phyloP scores from a whole-genome alignment of 495 filamentous ascomycete species.

The Xylaria grammica region DNA sequence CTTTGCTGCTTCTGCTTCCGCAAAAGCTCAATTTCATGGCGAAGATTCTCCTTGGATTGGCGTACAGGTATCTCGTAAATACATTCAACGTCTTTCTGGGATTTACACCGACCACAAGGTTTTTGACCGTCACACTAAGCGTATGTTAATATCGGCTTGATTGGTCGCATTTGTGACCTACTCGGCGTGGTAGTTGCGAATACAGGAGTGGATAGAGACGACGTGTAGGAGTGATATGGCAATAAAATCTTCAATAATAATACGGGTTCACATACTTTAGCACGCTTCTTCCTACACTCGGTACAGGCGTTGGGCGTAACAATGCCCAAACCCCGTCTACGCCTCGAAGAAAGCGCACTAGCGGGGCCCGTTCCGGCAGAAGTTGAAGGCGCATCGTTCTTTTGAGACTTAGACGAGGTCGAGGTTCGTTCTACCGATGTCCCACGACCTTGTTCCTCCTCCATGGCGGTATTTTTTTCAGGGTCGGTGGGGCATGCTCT shows the following conservation, averaged over 20 bases:
- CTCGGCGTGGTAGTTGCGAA: not conserved
- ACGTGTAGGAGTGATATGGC: not conserved
- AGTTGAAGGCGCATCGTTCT: slow-evolving; percentile 26
- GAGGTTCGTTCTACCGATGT: slow-evolving; percentile 33
- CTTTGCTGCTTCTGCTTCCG: slow-evolving; percentile 50
- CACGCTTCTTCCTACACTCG: slow-evolving; percentile 63
- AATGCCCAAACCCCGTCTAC: slow-evolving; percentile 55
- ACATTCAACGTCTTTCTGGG: slow-evolving; percentile 55
- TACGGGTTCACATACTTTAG: slow-evolving; percentile 47
- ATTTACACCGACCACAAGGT: slow-evolving; percentile 56
- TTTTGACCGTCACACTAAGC: slow-evolving; percentile 57
- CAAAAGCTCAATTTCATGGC: slow-evolving; percentile 57
- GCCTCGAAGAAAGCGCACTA: slow-evolving; percentile 41
- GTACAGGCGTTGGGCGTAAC: slow-evolving; percentile 63
- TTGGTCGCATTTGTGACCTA: not conserved
- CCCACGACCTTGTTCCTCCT: slow-evolving; percentile 33
- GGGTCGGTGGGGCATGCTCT: slow-evolving; percentile 28
- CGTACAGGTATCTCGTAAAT: slow-evolving; percentile 59
- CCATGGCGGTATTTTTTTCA: slow-evolving; percentile 30
- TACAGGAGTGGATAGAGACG: not conserved
- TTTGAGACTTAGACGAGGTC: slow-evolving; percentile 35
- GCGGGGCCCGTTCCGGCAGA: slow-evolving; percentile 22
- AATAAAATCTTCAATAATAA: not conserved
- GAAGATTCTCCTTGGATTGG: slow-evolving; percentile 60
- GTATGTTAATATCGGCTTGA: not conserved